A percentile compares a stretch with the other conserved stretches of the same genome.
phyloP scores from a whole-genome alignment of 306 rosid species.

The Cicer arietinum region DNA sequence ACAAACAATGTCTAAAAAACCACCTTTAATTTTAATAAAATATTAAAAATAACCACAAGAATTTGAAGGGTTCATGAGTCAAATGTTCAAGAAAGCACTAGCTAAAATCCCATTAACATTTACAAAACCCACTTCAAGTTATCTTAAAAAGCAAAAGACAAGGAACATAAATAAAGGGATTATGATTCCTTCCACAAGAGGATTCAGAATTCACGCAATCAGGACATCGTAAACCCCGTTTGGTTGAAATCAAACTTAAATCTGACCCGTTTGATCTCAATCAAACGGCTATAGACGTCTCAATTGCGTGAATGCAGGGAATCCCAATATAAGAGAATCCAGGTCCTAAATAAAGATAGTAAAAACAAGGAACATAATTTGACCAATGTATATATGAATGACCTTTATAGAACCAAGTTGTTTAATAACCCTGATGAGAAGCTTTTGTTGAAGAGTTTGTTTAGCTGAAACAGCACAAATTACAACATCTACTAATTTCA shows the following conservation, averaged over 20 bases:
- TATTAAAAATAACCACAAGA: not conserved
- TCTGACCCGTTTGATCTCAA: too few species aligned
- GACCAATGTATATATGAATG: not conserved
- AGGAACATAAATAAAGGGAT: not conserved
- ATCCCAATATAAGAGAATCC: too few species aligned
- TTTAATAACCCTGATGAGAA: constrained; percentile 67
- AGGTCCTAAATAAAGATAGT: not conserved
- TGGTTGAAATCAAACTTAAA: too few species aligned
- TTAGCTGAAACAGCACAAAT: constrained; percentile 70
- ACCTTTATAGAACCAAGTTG: constrained; percentile 72
- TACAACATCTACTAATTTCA: constrained; percentile 79
- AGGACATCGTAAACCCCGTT: too few species aligned
- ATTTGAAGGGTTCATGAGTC: not conserved
- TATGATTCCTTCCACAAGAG: too few species aligned
- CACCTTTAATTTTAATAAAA: not conserved
- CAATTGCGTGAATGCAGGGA: too few species aligned
- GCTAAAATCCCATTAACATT: not conserved
- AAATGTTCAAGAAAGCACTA: not conserved
- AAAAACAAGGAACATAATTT: not conserved
- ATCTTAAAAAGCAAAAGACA: not conserved
- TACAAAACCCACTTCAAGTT: constrained; percentile 9
- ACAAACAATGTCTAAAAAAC: not conserved
- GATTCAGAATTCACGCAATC: too few species aligned
- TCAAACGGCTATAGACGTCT: too few species aligned
- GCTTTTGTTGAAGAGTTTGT: constrained; percentile 63